phyloP scores from a whole-genome alignment of 2,329 filamentous ascomycete species.

The Arthrobotrys pseudoclavata region DNA sequence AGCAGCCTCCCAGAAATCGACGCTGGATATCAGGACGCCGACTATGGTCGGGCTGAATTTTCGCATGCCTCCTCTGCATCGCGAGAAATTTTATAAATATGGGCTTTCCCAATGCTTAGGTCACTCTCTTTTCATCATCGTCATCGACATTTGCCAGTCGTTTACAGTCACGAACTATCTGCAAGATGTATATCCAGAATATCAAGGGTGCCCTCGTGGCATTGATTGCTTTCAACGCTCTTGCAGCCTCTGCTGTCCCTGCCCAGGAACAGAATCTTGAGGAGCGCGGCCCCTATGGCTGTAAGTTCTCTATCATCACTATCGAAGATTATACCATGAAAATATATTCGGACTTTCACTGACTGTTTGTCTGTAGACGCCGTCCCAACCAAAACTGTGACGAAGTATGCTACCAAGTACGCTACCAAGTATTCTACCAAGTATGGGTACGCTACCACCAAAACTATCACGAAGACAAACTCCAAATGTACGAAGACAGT shows the following conservation, averaged over 20 bases:
- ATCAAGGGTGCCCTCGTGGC: conserved; percentile 18
- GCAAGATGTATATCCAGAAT: conserved; percentile 16
- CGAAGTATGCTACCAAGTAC: not conserved
- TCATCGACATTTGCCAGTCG: conserved; percentile 14
- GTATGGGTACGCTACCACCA: not conserved
- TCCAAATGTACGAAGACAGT: conserved; percentile 20
- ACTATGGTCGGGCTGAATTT: not conserved
- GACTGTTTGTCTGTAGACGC: not conserved
- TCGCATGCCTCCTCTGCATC: too few relatives aligned
- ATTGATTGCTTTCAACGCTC: conserved; percentile 13
- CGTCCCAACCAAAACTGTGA: conserved; percentile 10
- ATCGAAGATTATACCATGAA: not conserved
- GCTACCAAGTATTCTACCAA: conserved; percentile 12
- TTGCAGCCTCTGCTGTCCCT: conserved; percentile 6
- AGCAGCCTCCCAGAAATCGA: not conserved
- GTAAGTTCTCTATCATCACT: not conserved
- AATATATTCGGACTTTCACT: not conserved
- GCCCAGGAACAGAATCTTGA: conserved; percentile 7
- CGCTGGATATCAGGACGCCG: not conserved
- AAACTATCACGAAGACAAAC: conserved; percentile 18
- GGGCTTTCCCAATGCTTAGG: not conserved
- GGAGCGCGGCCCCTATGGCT: conserved; percentile 9
- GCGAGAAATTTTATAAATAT: conserved; percentile 1
- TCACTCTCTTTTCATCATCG: not conserved
- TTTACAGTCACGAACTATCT: not conserved